These are phyloP conservation scores for Phytophthora meadii DNA, from an alignment of 352 stramenopile genomes.

Conservation along the genomic window DNA sequence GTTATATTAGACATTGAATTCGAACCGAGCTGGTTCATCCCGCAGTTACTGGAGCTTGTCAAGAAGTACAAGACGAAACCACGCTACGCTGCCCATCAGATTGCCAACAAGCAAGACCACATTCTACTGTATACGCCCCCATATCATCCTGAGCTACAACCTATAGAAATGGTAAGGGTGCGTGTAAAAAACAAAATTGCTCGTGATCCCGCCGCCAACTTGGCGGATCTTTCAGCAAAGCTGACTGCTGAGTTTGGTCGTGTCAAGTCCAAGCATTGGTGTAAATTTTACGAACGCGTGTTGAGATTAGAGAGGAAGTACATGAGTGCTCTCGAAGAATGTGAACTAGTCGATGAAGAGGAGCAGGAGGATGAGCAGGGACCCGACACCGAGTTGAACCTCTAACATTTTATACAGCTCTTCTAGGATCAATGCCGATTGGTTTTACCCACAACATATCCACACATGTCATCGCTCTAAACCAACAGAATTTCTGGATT, in stretches of 20 bases:
- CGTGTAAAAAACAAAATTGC: constrained; percentile 10
- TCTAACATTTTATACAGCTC: neutral
- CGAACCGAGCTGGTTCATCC: neutral
- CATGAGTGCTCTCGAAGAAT: constrained; percentile 2
- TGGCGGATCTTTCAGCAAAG: constrained; percentile 6
- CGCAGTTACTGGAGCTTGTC: neutral
- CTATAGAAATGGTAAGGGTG: constrained; percentile 13
- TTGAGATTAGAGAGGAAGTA: constrained; percentile 1
- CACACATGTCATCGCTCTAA: too few relatives aligned
- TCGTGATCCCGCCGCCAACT: constrained; percentile 1
- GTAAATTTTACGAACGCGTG: constrained; percentile 9
- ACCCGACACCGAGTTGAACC: neutral
- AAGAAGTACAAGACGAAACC: neutral
- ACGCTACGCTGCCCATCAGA: neutral
- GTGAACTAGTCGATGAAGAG: constrained; percentile 4
- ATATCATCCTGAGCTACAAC: constrained; percentile 6
- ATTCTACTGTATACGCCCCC: neutral
- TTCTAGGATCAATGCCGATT: neutral
- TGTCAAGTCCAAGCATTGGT: constrained; percentile 1
- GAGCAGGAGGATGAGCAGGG: neutral
- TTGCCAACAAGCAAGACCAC: neutral
- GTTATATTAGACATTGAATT: neutral
- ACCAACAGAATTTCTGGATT: neutral
- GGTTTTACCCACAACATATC: neutral
- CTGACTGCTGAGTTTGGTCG: neutral